A percentile compares a stretch with the other conserved stretches of the same genome.
Conservation (phyloP, 2,329 filamentous ascomycete genomes). For the Aspergillus clavatus region DNA sequence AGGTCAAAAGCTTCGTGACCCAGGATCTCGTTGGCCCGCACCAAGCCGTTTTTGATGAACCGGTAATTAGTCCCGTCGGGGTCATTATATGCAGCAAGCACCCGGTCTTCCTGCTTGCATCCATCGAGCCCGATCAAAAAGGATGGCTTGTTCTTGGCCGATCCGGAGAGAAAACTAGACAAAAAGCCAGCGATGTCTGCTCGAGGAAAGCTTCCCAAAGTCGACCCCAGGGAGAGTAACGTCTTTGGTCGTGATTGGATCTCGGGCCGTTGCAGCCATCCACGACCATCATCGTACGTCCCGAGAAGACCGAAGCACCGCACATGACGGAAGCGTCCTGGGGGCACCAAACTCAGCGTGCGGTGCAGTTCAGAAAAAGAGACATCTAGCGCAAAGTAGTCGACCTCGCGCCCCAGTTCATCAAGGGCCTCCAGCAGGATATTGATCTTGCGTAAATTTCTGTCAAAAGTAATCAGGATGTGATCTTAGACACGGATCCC, state of each 20-base stretch:
- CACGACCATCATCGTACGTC: conserved; percentile 79
- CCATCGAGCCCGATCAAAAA: conserved; percentile 9
- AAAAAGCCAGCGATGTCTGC: conserved; percentile 5
- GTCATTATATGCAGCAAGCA: conserved; percentile 65
- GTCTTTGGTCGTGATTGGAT: conserved; percentile 30
- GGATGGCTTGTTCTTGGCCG: background rate
- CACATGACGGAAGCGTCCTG: conserved; percentile 60
- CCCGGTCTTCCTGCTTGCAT: conserved; percentile 59
- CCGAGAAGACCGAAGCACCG: conserved; percentile 72
- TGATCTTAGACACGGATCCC: conserved; percentile 45
- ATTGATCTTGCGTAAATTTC: conserved; percentile 69
- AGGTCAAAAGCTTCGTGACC: conserved; percentile 61
- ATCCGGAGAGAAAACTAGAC: conserved; percentile 1
- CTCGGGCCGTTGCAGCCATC: conserved; percentile 66
- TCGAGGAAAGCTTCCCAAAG: conserved; percentile 8
- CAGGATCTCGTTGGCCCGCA: conserved; percentile 64
- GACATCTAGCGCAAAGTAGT: conserved; percentile 83
- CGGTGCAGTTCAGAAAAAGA: conserved; percentile 70
- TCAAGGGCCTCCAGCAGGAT: conserved; percentile 77
- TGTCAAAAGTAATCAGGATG: background rate
- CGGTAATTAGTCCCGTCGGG: conserved; percentile 5
- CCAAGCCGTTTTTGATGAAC: conserved; percentile 9
- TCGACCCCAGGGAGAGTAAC: conserved; percentile 10
- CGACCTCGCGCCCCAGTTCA: conserved; percentile 62
- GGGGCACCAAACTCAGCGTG: conserved; percentile 60